Evolutionary conservation across 2,329 filamentous ascomycete species (phyloP).

Genomic region (Metarhizium sp.): DNA sequence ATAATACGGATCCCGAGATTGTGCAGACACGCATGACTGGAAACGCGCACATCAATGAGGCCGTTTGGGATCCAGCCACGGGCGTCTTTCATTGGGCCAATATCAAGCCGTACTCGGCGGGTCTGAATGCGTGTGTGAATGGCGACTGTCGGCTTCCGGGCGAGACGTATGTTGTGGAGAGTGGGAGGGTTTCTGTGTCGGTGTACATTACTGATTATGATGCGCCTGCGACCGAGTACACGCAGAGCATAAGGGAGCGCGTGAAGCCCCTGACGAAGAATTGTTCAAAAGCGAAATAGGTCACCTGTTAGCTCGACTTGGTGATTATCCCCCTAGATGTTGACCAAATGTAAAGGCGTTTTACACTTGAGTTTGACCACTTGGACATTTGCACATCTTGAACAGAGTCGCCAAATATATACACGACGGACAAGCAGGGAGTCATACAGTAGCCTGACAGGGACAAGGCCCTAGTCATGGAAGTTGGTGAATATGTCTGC

Average conservation of each 20-base stretch:
- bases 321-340: too few relatives aligned
- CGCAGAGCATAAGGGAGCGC: slow-evolving; percentile 15
- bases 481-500: too few relatives aligned
- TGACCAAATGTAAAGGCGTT: too few relatives aligned
- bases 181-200: slow-evolving; percentile 30
- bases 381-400: too few relatives aligned
- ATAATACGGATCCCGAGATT: slow-evolving; percentile 30
- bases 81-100: slow-evolving; percentile 33
- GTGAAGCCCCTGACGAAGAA: slow-evolving; percentile 10
- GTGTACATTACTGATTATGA: slow-evolving; percentile 42
- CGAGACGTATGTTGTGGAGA: slow-evolving; percentile 36
- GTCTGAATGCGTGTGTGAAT: slow-evolving; percentile 39
- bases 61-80: slow-evolving; percentile 31
- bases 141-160: slow-evolving; percentile 40
- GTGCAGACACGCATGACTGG: slow-evolving; percentile 39
- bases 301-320: too few relatives aligned
- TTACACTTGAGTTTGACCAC: too few relatives aligned
- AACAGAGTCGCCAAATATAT: too few relatives aligned
- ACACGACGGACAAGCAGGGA: too few relatives aligned
- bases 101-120: slow-evolving; percentile 26
- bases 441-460: too few relatives aligned
- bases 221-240: slow-evolving; percentile 26
- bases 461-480: too few relatives aligned
- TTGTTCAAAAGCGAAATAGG: too few relatives aligned
- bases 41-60: slow-evolving; percentile 35